A percentile compares a stretch with the other conserved stretches of the same genome.
phyloP scores from a whole-genome alignment of 495 filamentous ascomycete species.

The Achaetomiella virescens region DNA sequence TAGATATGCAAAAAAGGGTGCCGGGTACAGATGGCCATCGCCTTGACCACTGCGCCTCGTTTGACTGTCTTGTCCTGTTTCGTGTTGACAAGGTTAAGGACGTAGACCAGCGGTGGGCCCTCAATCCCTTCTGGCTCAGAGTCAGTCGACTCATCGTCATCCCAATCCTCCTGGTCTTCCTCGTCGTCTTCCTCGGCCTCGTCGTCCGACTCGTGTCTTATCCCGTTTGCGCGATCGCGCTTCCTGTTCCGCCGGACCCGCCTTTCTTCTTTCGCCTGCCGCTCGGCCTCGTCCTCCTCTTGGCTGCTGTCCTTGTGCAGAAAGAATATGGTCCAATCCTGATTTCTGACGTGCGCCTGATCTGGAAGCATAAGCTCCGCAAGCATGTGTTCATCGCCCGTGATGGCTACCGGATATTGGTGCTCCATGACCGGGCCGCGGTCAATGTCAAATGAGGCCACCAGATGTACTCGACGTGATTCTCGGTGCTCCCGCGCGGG shows the following conservation, averaged over 20 bases:
- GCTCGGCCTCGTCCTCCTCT: conserved; percentile 64
- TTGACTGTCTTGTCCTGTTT: conserved; percentile 91
- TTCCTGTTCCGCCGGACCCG: conserved; percentile 37
- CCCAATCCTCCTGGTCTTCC: conserved; percentile 52
- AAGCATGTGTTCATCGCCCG: conserved; percentile 94
- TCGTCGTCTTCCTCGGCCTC: conserved; percentile 43
- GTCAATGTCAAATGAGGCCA: conserved; percentile 96
- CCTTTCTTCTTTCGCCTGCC: conserved; percentile 47
- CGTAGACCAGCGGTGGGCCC: conserved; percentile 92
- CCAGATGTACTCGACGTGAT: conserved; percentile 99
- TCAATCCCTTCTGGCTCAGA: conserved; percentile 60
- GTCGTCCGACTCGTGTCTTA: conserved; percentile 45
- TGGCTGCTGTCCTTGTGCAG: conserved; percentile 86
- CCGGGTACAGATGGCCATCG: conserved; percentile 98
- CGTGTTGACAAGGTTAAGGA: conserved; percentile 95
- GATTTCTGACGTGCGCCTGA: conserved; percentile 87
- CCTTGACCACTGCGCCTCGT: conserved; percentile 91
- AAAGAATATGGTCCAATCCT: conserved; percentile 99
- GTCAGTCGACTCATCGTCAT: conserved; percentile 48
- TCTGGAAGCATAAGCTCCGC: conserved; percentile 98
- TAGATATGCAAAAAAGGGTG: conserved; percentile 99
- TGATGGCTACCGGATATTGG: conserved; percentile 90
- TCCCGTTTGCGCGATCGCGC: conserved; percentile 47
- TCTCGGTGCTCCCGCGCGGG: conserved; percentile 63
- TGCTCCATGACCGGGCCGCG: conserved; percentile 97